These are phyloP conservation scores for Trametes villosa DNA, from an alignment of 768 basidiomycete species.

Conservation along the genomic window DNA sequence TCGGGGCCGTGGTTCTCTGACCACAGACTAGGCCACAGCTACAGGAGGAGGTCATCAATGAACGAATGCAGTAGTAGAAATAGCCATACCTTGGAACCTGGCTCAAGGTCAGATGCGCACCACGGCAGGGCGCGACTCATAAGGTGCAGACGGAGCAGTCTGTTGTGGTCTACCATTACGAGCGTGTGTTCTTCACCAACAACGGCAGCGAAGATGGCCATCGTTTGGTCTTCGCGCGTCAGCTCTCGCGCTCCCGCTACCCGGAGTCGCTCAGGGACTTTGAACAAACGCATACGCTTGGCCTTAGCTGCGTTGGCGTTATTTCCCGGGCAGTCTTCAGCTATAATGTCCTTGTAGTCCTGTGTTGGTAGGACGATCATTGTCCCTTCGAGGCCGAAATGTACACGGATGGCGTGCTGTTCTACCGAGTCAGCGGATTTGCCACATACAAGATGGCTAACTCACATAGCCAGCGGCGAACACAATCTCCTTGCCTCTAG, in stretches of 20 bases:
- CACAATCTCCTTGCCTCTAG: background rate
- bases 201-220: background rate
- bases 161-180: background rate
- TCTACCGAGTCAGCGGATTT: too few relatives aligned
- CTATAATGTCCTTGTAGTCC: background rate
- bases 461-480: background rate
- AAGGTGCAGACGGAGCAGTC: background rate
- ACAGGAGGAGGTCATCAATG: too few relatives aligned
- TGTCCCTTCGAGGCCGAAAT: background rate
- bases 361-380: background rate
- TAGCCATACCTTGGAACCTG: background rate
- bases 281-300: background rate
- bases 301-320: background rate
- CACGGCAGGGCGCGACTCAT: background rate
- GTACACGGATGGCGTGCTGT: background rate
- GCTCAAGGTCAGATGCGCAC: background rate
- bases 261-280: background rate
- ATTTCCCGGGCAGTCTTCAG: background rate
- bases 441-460: background rate
- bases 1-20: background rate
- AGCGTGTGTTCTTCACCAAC: background rate
- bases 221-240: background rate
- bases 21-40: background rate
- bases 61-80: too few relatives aligned
- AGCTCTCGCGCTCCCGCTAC: background rate